Conservation (phyloP, 148 eudicot species). For the Cornus suecica region DNA sequence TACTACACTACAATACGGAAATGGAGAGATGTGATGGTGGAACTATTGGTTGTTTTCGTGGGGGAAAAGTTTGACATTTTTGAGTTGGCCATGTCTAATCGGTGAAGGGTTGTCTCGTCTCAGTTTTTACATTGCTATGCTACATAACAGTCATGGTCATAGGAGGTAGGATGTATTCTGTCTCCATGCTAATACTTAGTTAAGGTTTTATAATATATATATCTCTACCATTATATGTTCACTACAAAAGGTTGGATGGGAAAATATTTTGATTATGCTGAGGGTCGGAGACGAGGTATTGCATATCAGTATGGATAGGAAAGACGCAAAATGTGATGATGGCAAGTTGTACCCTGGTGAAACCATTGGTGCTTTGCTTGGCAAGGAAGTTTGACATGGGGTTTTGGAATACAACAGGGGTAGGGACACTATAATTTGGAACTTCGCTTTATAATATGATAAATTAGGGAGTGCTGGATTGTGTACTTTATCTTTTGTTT, state of each 20-base stretch:
- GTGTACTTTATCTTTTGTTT: neutral
- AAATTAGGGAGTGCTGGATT: too few species aligned
- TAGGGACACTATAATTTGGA: slow-evolving; percentile 1
- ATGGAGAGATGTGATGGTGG: neutral
- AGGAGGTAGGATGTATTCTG: neutral
- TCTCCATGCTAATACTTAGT: neutral
- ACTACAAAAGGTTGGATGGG: neutral
- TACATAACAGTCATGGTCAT: neutral
- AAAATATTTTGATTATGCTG: too few species aligned
- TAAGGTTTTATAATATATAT: too few species aligned
- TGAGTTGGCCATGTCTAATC: neutral
- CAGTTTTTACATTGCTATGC: neutral
- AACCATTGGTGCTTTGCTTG: neutral
- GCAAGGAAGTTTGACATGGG: neutral
- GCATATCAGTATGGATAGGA: neutral
- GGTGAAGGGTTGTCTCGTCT: neutral
- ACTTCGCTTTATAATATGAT: neutral
- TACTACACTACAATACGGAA: too few species aligned
- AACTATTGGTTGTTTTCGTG: neutral
- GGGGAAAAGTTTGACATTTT: neutral
- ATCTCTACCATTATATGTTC: neutral
- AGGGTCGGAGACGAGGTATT: neutral
- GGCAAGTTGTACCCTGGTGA: neutral
- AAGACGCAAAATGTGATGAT: neutral
- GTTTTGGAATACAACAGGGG: neutral